phyloP scores from a whole-genome alignment of 148 eudicot species.

The Vaccinium darrowii region DNA sequence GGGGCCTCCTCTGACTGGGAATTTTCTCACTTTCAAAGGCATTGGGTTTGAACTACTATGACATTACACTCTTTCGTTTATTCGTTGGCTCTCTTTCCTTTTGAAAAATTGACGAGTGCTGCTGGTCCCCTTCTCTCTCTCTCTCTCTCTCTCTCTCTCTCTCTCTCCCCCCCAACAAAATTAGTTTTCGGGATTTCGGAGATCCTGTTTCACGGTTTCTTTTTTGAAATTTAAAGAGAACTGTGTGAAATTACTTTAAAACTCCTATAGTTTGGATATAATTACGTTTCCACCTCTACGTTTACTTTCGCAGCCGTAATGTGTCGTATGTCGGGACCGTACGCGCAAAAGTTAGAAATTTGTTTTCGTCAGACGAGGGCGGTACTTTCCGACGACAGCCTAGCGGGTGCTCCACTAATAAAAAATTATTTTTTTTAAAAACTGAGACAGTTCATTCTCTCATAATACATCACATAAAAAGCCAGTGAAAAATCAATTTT shows the following conservation, averaged over 20 bases:
- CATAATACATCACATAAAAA: no score
- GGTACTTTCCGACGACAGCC: no score
- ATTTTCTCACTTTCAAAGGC: constrained; percentile 16
- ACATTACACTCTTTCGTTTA: not conserved
- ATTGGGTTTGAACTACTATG: not conserved
- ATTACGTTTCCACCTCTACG: not conserved
- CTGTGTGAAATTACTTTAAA: not conserved
- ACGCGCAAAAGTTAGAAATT: not conserved
- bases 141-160: not conserved
- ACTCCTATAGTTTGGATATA: not conserved
- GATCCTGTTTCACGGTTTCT: not conserved
- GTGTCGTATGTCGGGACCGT: not conserved
- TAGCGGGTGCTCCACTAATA: not conserved
- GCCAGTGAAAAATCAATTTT: no score
- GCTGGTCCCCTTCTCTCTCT: not conserved
- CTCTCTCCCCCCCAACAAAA: not conserved
- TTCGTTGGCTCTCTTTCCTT: not conserved
- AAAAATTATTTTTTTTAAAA: no score
- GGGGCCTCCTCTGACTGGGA: constrained; percentile 4
- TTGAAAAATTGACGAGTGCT: not conserved
- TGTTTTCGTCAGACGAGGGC: not conserved
- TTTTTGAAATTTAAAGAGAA: constrained; percentile 2
- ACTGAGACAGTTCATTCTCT: no score
- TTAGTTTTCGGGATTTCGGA: not conserved
- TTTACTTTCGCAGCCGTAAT: not conserved